Evolutionary conservation across 2,329 filamentous ascomycete genomes (phyloP).

Genomic region (Calonectria henricotiae): DNA sequence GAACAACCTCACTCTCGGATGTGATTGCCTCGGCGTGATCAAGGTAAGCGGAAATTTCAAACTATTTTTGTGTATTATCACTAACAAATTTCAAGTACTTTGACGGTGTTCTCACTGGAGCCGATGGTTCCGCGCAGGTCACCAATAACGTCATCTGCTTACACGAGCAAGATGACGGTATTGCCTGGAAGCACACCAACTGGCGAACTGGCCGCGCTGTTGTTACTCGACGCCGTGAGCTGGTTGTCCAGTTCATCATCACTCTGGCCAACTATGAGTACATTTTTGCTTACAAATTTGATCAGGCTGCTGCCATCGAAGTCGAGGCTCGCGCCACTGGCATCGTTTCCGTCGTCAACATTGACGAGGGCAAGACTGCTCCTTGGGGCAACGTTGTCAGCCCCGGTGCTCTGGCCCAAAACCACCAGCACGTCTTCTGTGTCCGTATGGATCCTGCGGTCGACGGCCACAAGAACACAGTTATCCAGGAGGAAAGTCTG

Average conservation of each 20-base stretch:
- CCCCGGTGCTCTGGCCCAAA: slow-evolving; percentile 74
- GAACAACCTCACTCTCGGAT: slow-evolving; percentile 78
- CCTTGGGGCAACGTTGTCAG: slow-evolving; percentile 74
- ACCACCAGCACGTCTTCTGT: slow-evolving; percentile 79
- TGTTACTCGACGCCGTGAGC: slow-evolving; percentile 69
- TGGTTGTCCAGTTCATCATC: slow-evolving; percentile 75
- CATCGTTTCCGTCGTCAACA: slow-evolving; percentile 64
- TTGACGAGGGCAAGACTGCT: slow-evolving; percentile 70
- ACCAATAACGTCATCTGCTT: slow-evolving; percentile 62
- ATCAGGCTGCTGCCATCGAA: slow-evolving; percentile 65
- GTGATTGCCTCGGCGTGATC: slow-evolving; percentile 79
- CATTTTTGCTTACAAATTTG: slow-evolving; percentile 64
- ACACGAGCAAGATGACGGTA: slow-evolving; percentile 64
- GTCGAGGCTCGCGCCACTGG: slow-evolving; percentile 59
- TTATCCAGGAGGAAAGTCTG: slow-evolving; percentile 62
- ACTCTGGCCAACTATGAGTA: slow-evolving; percentile 77
- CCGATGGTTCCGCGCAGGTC: slow-evolving; percentile 58
- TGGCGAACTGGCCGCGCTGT: slow-evolving; percentile 72
- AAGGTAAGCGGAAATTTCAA: slow-evolving; percentile 30
- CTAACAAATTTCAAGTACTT: slow-evolving; percentile 54
- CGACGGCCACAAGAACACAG: slow-evolving; percentile 73
- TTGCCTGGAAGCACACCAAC: slow-evolving; percentile 76
- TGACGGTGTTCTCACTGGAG: slow-evolving; percentile 55
- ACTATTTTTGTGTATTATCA: neutral
- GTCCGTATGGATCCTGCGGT: slow-evolving; percentile 75